Percentiles rank a stretch among this genome's conserved stretches.
phyloP scores from a whole-genome alignment of 352 stramenopile species.

The Globisporangium recalcitrans region DNA sequence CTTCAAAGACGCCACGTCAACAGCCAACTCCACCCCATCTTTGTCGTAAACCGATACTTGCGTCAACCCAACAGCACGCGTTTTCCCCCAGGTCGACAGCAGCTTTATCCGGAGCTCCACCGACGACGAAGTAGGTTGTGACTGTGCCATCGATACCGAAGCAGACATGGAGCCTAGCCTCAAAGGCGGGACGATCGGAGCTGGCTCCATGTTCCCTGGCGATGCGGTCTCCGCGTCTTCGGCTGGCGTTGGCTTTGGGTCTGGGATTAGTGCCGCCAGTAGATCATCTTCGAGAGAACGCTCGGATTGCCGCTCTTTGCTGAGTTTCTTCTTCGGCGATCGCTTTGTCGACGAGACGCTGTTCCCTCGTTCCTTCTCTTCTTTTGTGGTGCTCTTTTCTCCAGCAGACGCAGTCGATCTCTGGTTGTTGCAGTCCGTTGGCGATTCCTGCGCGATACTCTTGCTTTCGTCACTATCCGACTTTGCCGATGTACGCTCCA shows the following conservation, averaged over 20 bases:
- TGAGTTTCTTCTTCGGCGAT: slow-evolving; percentile 9
- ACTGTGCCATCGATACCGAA: background rate
- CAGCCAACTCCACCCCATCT: slow-evolving; percentile 46
- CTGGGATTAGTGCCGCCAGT: background rate
- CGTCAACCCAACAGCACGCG: slow-evolving; percentile 49
- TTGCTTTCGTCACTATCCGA: background rate
- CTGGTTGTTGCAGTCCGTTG: background rate
- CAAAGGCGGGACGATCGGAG: slow-evolving; percentile 23
- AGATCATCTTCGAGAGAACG: background rate
- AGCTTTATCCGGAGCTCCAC: slow-evolving; percentile 60
- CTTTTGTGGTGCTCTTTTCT: background rate
- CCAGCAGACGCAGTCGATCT: background rate
- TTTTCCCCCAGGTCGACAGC: slow-evolving; percentile 64
- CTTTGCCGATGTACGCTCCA: background rate
- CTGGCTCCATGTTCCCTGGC: background rate
- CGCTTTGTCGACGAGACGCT: slow-evolving; percentile 9
- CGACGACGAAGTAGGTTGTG: background rate
- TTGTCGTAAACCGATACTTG: slow-evolving; percentile 65
- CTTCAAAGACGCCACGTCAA: slow-evolving; percentile 40
- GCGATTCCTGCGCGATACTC: background rate
- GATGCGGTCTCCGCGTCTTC: background rate
- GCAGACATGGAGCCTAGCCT: slow-evolving; percentile 17
- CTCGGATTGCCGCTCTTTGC: background rate
- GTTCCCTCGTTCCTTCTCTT: background rate
- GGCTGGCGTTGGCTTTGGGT: background rate